Conservation (phyloP, 2,329 filamentous ascomycete species). For the Fusarium protoensiforme region DNA sequence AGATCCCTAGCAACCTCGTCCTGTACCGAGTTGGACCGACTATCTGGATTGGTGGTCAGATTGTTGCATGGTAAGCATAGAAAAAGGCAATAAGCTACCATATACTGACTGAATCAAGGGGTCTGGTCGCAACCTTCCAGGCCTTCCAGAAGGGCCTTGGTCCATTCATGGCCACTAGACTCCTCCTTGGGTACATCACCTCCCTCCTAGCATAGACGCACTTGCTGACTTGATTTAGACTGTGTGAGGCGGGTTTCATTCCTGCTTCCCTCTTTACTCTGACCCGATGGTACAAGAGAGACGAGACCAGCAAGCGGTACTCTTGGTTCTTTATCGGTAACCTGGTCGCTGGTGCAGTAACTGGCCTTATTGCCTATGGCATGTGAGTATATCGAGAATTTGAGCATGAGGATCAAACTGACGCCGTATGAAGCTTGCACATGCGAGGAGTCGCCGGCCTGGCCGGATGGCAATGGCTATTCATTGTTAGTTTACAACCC, state of each 20-base stretch:
- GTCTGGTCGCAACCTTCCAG: slow-evolving; percentile 49
- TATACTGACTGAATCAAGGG: slow-evolving; percentile 39
- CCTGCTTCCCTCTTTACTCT: slow-evolving; percentile 58
- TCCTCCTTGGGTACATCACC: slow-evolving; percentile 33
- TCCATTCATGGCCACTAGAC: slow-evolving; percentile 50
- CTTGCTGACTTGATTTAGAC: slow-evolving; percentile 3
- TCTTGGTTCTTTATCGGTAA: slow-evolving; percentile 58
- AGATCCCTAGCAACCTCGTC: slow-evolving; percentile 60
- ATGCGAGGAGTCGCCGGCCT: slow-evolving; percentile 55
- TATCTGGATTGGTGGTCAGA: slow-evolving; percentile 51
- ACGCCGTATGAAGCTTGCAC: slow-evolving; percentile 3
- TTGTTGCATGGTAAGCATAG: slow-evolving; percentile 49
- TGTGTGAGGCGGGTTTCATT: slow-evolving; percentile 48
- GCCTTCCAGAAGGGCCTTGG: slow-evolving; percentile 47
- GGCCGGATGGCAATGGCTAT: slow-evolving; percentile 72
- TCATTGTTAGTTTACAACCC: slow-evolving; percentile 55
- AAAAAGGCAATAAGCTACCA: neutral
- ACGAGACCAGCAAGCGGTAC: slow-evolving; percentile 56
- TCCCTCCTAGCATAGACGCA: neutral
- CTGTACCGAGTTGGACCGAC: slow-evolving; percentile 57
- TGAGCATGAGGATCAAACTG: neutral
- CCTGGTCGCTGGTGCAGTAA: slow-evolving; percentile 51
- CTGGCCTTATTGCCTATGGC: slow-evolving; percentile 55
- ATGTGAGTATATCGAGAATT: neutral
- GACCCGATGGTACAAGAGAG: slow-evolving; percentile 57